Percentiles rank a stretch among this genome's conserved stretches.
Evolutionary conservation across 768 basidiomycete genomes (phyloP).

Genomic region (Macrocybe gigantea): DNA sequence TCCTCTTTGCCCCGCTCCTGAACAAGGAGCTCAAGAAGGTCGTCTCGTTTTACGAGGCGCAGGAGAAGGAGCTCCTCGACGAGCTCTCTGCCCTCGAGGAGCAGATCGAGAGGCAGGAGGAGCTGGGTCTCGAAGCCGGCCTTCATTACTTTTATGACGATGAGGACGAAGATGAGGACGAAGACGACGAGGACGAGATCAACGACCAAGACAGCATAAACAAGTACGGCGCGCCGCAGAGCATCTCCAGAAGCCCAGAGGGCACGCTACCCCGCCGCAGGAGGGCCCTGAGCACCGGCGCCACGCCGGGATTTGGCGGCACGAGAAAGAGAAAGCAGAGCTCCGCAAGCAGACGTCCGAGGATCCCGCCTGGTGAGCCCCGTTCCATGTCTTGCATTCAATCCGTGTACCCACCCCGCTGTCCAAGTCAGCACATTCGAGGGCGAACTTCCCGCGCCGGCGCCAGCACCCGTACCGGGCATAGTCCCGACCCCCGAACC

Average conservation of each 20-base stretch:
- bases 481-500: too few relatives aligned
- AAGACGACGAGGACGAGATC: slow-evolving; percentile 33
- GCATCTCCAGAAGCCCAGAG: slow-evolving; percentile 31
- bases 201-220: too few relatives aligned
- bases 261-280: slow-evolving; percentile 28
- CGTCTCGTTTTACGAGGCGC: slow-evolving; percentile 65
- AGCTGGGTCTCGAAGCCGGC: slow-evolving; percentile 42
- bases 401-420: slow-evolving; percentile 8
- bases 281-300: background rate
- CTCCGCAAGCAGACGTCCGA: slow-evolving; percentile 2
- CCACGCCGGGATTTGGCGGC: too few relatives aligned
- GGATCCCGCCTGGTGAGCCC: slow-evolving; percentile 9
- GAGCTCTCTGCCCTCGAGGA: slow-evolving; percentile 56
- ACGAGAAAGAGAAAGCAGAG: background rate
- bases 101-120: slow-evolving; percentile 54
- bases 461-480: too few relatives aligned
- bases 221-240: slow-evolving; percentile 2
- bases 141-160: slow-evolving; percentile 56
- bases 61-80: slow-evolving; percentile 66
- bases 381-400: slow-evolving; percentile 48
- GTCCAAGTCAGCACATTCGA: too few relatives aligned
- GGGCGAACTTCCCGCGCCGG: too few relatives aligned
- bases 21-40: slow-evolving; percentile 85
- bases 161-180: slow-evolving; percentile 54
- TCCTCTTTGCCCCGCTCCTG: slow-evolving; percentile 65